These are phyloP conservation scores for Trichoderma harzianum DNA, from an alignment of 2,329 filamentous ascomycete genomes.

Conservation along the genomic window DNA sequence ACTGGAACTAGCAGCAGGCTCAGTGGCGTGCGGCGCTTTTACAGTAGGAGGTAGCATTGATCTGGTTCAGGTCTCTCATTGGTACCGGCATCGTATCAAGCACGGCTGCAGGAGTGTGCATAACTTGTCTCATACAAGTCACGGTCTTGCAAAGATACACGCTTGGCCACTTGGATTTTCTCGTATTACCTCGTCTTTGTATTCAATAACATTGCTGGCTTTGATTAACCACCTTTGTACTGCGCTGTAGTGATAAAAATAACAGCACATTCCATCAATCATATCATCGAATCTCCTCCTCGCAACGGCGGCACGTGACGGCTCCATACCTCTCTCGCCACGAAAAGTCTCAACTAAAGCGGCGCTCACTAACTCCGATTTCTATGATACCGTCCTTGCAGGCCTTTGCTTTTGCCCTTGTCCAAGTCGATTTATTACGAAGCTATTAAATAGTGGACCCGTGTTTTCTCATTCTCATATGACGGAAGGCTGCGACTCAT, in stretches of 20 bases:
- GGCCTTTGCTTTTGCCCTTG: background rate
- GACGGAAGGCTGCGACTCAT: conserved; percentile 14
- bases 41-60: background rate
- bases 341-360: background rate
- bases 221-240: background rate
- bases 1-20: background rate
- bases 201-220: background rate
- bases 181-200: background rate
- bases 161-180: background rate
- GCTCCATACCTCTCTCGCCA: background rate
- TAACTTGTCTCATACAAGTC: background rate
- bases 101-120: background rate
- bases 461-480: conserved; percentile 10
- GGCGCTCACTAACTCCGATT: conserved; percentile 1
- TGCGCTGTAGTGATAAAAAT: background rate
- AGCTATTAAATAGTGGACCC: conserved; percentile 1
- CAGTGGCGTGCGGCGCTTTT: background rate
- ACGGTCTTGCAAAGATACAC: background rate
- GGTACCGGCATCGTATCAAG: background rate
- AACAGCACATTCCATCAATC: background rate
- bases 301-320: background rate
- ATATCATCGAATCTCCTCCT: background rate
- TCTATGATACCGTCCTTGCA: background rate
- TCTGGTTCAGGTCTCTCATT: background rate
- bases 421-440: background rate